A percentile compares a stretch with the other conserved stretches of the same genome.
Conservation (phyloP, 2,329 filamentous ascomycete species). For the Rugonectria rugulosa region DNA sequence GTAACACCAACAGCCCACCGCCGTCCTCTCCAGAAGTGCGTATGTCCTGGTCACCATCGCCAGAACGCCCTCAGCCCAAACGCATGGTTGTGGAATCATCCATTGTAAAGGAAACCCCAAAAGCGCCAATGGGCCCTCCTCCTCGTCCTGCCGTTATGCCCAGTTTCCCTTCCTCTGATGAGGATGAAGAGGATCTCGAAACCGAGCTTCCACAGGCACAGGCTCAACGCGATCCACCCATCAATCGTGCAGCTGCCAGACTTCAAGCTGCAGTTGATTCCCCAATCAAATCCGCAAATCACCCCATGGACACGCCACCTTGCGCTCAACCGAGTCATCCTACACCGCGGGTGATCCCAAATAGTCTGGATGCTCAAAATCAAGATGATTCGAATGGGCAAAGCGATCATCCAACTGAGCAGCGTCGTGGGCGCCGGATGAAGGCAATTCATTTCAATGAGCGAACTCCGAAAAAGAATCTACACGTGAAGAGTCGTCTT, state of each 20-base stretch:
- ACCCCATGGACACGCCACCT: constrained; percentile 39
- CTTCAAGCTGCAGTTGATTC: constrained; percentile 25
- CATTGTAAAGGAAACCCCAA: constrained; percentile 36
- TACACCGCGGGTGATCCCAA: constrained; percentile 31
- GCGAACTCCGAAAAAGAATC: constrained; percentile 25
- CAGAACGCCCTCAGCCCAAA: constrained; percentile 16
- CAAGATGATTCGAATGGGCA: neutral
- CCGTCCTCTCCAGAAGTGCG: constrained; percentile 1
- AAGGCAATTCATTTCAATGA: constrained; percentile 38
- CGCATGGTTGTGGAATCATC: constrained; percentile 27
- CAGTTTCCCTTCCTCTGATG: constrained; percentile 27
- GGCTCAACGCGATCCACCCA: constrained; percentile 20
- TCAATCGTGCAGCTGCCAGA: constrained; percentile 38
- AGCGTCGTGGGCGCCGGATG: constrained; percentile 30
- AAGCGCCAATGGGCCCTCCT: constrained; percentile 21
- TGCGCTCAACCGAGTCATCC: constrained; percentile 42
- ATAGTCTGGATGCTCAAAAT: constrained; percentile 21
- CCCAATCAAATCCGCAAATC: constrained; percentile 20
- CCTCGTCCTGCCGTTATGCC: constrained; percentile 16
- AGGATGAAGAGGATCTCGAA: constrained; percentile 48
- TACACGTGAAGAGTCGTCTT: constrained; percentile 29
- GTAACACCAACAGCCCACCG: neutral
- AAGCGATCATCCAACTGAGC: neutral
- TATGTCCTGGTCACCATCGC: constrained; percentile 18
- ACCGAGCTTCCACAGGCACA: constrained; percentile 44